Evolutionary conservation across 768 basidiomycete species (phyloP), one percentile per base, ranked within the genome.

Genomic region (Gautieria morchelliformis): DNA sequence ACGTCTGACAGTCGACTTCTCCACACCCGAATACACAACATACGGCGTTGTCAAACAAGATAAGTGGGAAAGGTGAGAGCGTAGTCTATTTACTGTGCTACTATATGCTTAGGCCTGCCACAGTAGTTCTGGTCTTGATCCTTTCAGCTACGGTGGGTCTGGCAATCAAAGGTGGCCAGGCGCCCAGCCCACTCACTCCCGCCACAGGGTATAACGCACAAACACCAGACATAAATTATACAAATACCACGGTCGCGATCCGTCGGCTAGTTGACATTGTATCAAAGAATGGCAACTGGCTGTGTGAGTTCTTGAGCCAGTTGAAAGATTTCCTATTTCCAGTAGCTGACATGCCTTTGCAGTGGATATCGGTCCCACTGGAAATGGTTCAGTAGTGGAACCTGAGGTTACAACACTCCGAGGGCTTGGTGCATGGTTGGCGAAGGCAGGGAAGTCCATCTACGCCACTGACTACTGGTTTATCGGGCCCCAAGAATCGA

Each of bases 41-140:
- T 81, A 78, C 41, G 73, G 72, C 15, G 71, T 75, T 5, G 70
- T 77, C 22, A 76, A 78, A 27, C 70, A 75, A 0, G 66, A 66
- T 22, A 73, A 69, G 35, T 84, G 82, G 83, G 82, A 84, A 63
- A 79, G 75, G 68, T 35, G 83, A 81, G 59, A 82, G 80, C 27
- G 76, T 83, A 56, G 1, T 40, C 39, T 45, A 59, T 15, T 27
- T 27, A 27, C 27, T 27, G 27, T 27, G 27, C 27, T 27, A 27
- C 27, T 5, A 27, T 27, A 5, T 27, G 27, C 27, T 27, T 27
- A 27, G 27, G 27, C 27, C 27, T 27, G 27, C 27, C 27, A 27
- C 52, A 45, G 22, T 35, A 56, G 32, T 5, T 44, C 32, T 5
- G 58, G 55, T 8, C 47, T 58, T 33, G 58, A 52, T 15, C 58